A percentile compares a stretch with the other conserved stretches of the same genome.
Evolutionary conservation across 805 yeast genomes (phyloP).

Genomic region (Candida hispaniensis): DNA sequence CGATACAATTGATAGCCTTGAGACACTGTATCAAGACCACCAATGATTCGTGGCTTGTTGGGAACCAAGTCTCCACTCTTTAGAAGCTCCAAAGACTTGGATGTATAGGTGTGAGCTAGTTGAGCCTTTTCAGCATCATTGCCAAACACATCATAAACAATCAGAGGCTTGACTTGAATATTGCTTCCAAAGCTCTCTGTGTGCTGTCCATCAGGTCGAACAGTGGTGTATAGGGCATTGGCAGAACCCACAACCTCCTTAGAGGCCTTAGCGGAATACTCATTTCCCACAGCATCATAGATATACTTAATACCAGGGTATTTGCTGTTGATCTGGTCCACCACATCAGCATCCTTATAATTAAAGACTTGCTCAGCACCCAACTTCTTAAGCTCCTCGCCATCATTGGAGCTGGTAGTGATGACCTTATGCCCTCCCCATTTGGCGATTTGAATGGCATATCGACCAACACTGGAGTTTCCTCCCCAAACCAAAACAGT

Average conservation of each 20-base stretch:
- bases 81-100: not conserved
- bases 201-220: not conserved
- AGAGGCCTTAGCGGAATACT: not conserved
- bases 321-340: slow-evolving; percentile 6
- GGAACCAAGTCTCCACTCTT: slow-evolving; percentile 3
- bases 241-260: slow-evolving; percentile 2
- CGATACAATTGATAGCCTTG: slow-evolving; percentile 4
- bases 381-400: slow-evolving; percentile 3
- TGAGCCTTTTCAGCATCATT: not conserved
- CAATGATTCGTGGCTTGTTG: slow-evolving; percentile 3
- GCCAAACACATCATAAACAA: slow-evolving; percentile 11
- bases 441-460: slow-evolving; percentile 1
- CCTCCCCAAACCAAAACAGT: slow-evolving; percentile 7
- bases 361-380: slow-evolving; percentile 3
- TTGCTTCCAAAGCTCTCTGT: slow-evolving; percentile 5
- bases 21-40: slow-evolving; percentile 4
- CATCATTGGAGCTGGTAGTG: slow-evolving; percentile 5
- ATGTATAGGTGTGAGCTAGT: not conserved
- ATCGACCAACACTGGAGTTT: slow-evolving; percentile 10
- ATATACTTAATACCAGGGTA: slow-evolving; percentile 7
- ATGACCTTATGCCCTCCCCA: slow-evolving; percentile 4
- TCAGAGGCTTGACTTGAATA: slow-evolving; percentile 11
- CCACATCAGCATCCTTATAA: slow-evolving; percentile 6
- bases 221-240: slow-evolving; percentile 1
- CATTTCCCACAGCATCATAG: slow-evolving; percentile 2